These are phyloP conservation scores for Claviceps purpurea DNA, from an alignment of 2,329 filamentous ascomycete genomes.

Conservation along the genomic window DNA sequence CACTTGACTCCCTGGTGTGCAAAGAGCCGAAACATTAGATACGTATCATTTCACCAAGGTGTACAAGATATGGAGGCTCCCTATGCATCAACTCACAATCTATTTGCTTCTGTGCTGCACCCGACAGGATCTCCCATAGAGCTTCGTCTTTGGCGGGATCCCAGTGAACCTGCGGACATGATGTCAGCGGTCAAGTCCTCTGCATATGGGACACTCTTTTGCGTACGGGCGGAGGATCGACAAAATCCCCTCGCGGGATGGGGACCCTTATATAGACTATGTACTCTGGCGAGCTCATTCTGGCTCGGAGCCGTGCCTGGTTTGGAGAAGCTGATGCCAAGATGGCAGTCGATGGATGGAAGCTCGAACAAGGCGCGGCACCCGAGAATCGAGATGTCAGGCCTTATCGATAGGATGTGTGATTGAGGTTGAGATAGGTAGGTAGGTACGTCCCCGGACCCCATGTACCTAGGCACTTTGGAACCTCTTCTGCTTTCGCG, in stretches of 20 bases:
- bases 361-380: background rate
- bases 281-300: conserved; percentile 42
- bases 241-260: conserved; percentile 73
- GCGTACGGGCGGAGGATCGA: conserved; percentile 73
- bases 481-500: too few relatives aligned
- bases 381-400: background rate
- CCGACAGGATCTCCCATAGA: conserved; percentile 82
- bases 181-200: conserved; percentile 1
- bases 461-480: too few relatives aligned
- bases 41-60: background rate
- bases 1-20: conserved; percentile 56
- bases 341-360: background rate
- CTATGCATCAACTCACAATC: conserved; percentile 51
- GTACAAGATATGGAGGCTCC: too few relatives aligned
- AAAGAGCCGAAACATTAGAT: conserved; percentile 9
- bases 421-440: background rate
- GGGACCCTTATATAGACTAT: conserved; percentile 85
- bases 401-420: background rate
- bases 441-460: too few relatives aligned
- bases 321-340: background rate
- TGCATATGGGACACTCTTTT: background rate
- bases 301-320: background rate
- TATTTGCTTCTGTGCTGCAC: conserved; percentile 67
- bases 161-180: conserved; percentile 60
- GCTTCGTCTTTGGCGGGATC: conserved; percentile 72